phyloP scores from a whole-genome alignment of 345 rosid genomes.

The Psidium guajava region DNA sequence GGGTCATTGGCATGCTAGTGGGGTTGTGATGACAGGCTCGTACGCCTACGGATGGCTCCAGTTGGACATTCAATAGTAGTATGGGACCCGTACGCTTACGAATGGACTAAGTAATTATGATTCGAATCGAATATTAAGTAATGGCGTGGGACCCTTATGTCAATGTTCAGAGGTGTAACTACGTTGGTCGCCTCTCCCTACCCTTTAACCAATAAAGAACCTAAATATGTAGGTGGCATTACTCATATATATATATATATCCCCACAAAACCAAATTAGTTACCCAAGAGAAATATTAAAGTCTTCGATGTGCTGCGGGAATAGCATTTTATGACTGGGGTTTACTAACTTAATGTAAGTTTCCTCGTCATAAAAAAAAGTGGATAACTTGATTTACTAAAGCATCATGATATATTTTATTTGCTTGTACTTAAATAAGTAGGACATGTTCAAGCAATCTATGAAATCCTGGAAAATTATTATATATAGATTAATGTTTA shows the following conservation, averaged over 20 bases:
- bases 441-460: neutral
- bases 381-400: neutral
- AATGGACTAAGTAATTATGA: neutral
- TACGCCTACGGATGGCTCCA: neutral
- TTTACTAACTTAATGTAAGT: neutral
- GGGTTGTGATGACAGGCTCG: neutral
- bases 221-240: neutral
- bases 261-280: neutral
- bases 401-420: neutral
- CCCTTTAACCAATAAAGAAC: neutral
- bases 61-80: neutral
- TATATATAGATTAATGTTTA: neutral
- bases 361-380: neutral
- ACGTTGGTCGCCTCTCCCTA: neutral
- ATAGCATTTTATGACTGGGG: neutral
- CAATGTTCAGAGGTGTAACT: neutral
- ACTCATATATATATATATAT: neutral
- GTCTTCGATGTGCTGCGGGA: neutral
- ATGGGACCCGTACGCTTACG: fast-evolving
- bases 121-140: neutral
- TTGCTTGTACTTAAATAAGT: neutral
- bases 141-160: neutral
- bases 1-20: neutral
- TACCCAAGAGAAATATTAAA: neutral
- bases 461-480: neutral